Conservation (phyloP, 208 protist genomes). For the Acanthamoeba royreba region DNA sequence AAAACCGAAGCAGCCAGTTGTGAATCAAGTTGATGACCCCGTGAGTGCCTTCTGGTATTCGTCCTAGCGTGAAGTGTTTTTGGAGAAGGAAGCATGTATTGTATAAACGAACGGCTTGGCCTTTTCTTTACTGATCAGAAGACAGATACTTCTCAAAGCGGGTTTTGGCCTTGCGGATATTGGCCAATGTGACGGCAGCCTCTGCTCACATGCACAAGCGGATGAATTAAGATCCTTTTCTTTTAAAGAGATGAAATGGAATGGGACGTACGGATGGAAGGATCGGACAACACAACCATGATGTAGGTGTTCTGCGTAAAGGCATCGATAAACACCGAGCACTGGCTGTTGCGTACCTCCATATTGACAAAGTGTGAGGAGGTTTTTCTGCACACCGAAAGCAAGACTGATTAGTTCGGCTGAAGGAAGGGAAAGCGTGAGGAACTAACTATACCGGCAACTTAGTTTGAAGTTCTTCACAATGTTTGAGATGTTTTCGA, state of each 20-base stretch:
- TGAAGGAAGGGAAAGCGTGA: not conserved
- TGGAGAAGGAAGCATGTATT: no score
- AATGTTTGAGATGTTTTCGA: conserved; percentile 90
- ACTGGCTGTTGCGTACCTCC: conserved; percentile 79
- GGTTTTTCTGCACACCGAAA: conserved; percentile 59
- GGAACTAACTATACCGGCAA: conserved; percentile 60
- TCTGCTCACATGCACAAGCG: not conserved
- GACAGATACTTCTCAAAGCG: not conserved
- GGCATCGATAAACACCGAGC: conserved; percentile 82
- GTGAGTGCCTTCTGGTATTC: not conserved
- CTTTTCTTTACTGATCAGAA: not conserved
- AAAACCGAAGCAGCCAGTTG: no score
- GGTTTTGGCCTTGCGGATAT: not conserved
- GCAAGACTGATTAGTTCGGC: not conserved
- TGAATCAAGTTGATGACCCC: not conserved
- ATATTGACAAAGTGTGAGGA: conserved; percentile 72
- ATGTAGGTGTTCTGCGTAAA: conserved; percentile 88
- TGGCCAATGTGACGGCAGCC: not conserved
- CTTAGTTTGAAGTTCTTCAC: conserved; percentile 91
- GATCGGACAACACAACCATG: conserved; percentile 86
- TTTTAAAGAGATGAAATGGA: not conserved
- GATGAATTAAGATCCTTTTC: not conserved
- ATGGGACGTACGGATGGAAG: conserved; percentile 70
- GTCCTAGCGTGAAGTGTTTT: no score
- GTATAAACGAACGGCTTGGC: no score